Percentiles rank a stretch among this genome's conserved stretches.
These are phyloP conservation scores for Verruconis gallopava DNA, from an alignment of 2,329 filamentous ascomycete species.

Conservation along the genomic window DNA sequence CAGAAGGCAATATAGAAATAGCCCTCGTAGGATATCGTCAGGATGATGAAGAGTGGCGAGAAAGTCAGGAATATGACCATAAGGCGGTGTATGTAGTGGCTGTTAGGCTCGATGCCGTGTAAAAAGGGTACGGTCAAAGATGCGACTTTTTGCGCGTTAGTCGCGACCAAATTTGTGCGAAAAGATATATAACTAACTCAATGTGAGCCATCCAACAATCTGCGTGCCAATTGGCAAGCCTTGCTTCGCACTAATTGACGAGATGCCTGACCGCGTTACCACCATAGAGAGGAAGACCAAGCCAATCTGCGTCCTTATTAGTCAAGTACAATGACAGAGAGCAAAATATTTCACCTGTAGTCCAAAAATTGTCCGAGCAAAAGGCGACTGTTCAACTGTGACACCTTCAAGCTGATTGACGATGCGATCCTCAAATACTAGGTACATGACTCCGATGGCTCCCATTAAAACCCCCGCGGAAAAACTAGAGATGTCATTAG, in stretches of 20 bases:
- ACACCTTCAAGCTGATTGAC: slow-evolving; percentile 44
- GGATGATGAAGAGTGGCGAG: slow-evolving; percentile 83
- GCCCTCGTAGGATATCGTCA: slow-evolving; percentile 94
- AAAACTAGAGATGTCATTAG: slow-evolving; percentile 40
- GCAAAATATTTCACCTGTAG: too few species aligned
- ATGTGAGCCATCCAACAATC: slow-evolving; percentile 67
- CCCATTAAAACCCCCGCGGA: slow-evolving; percentile 75
- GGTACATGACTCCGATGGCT: slow-evolving; percentile 59
- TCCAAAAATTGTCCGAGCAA: too few species aligned
- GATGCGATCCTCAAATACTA: slow-evolving; percentile 61
- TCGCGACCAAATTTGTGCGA: slow-evolving; percentile 7
- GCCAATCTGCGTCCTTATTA: slow-evolving; percentile 42
- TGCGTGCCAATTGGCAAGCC: slow-evolving; percentile 83
- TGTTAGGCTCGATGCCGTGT: slow-evolving; percentile 69
- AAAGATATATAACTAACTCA: slow-evolving; percentile 41
- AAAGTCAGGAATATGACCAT: slow-evolving; percentile 85
- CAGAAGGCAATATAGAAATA: slow-evolving; percentile 91
- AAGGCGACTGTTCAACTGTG: slow-evolving; percentile 3
- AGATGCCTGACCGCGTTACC: slow-evolving; percentile 75
- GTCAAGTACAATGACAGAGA: too few species aligned
- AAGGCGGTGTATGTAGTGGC: slow-evolving; percentile 80
- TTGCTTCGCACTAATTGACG: slow-evolving; percentile 70
- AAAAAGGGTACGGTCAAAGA: slow-evolving; percentile 70
- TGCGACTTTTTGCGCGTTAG: slow-evolving; percentile 36
- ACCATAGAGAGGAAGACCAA: slow-evolving; percentile 69